Evolutionary conservation across 2,329 filamentous ascomycete species (phyloP).

Genomic region (Colletotrichum caudatum): DNA sequence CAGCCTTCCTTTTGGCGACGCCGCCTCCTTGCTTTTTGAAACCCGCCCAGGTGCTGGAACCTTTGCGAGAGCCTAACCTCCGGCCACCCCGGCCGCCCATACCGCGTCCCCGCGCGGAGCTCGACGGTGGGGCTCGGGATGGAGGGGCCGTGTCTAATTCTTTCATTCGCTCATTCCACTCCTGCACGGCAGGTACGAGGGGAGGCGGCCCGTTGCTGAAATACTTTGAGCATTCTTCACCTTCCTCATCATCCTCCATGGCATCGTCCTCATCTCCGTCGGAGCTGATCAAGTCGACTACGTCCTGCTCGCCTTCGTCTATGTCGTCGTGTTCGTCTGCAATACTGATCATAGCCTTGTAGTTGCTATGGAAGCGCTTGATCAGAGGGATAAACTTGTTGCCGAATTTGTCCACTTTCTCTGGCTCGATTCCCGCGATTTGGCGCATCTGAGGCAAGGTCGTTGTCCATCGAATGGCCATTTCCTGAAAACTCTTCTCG

Average conservation of each 20-base stretch:
- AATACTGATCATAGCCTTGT: slow-evolving; percentile 63
- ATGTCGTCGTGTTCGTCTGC: slow-evolving; percentile 37
- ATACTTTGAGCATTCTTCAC: slow-evolving; percentile 60
- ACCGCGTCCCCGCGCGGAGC: slow-evolving; percentile 40
- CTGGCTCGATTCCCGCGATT: slow-evolving; percentile 72
- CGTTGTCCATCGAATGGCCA: slow-evolving; percentile 77
- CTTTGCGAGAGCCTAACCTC: slow-evolving; percentile 31
- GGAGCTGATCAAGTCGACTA: slow-evolving; percentile 69
- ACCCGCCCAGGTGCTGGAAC: slow-evolving; percentile 25
- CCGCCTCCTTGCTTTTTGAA: slow-evolving; percentile 38
- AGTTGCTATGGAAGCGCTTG: slow-evolving; percentile 58
- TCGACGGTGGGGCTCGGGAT: slow-evolving; percentile 35
- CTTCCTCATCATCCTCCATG: slow-evolving; percentile 53
- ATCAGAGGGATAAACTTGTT: slow-evolving; percentile 71
- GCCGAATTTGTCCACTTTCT: slow-evolving; percentile 73
- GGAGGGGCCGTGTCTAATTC: slow-evolving; percentile 47
- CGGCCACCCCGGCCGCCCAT: slow-evolving; percentile 46
- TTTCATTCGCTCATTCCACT: slow-evolving; percentile 47
- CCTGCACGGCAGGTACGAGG: slow-evolving; percentile 42
- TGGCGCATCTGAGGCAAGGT: slow-evolving; percentile 70
- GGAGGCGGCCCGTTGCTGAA: slow-evolving; percentile 51
- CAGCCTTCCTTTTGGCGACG: slow-evolving; percentile 42
- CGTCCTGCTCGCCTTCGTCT: slow-evolving; percentile 50
- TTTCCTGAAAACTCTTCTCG: slow-evolving; percentile 76
- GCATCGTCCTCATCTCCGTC: slow-evolving; percentile 52